These are phyloP conservation scores for Hysterangium stoloniferum DNA, from an alignment of 768 basidiomycete species.

Conservation along the genomic window DNA sequence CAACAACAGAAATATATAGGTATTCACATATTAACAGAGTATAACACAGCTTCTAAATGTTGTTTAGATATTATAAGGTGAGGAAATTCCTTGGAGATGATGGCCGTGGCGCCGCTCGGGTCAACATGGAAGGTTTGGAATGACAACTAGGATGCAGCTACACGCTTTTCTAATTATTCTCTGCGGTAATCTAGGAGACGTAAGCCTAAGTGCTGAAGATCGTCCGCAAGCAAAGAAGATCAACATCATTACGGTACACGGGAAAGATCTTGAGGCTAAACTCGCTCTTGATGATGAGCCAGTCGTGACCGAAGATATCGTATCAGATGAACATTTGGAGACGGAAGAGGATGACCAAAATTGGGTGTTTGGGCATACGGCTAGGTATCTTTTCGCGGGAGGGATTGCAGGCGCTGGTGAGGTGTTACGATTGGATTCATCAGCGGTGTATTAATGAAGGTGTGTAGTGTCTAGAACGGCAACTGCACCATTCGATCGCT, in stretches of 20 bases:
- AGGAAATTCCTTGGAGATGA: constrained; percentile 63
- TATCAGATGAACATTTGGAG: constrained; percentile 23
- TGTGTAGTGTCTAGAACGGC: constrained; percentile 83
- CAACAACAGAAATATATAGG: constrained; percentile 77
- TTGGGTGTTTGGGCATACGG: constrained; percentile 60
- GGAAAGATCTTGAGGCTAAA: constrained; percentile 2
- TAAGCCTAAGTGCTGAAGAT: constrained; percentile 71
- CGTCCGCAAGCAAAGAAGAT: constrained; percentile 31
- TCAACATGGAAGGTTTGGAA: constrained; percentile 80
- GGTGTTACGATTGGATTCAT: constrained; percentile 18
- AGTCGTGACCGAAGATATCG: constrained; percentile 36
- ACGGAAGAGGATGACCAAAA: constrained; percentile 54
- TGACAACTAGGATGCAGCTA: constrained; percentile 4
- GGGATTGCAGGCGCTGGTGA: constrained; percentile 91
- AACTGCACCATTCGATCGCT: constrained; percentile 94
- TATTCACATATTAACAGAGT: background rate
- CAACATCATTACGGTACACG: constrained; percentile 16
- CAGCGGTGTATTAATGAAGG: constrained; percentile 2
- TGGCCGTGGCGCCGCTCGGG: constrained; percentile 67
- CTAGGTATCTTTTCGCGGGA: constrained; percentile 88
- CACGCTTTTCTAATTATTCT: constrained; percentile 5
- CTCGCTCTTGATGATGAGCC: constrained; percentile 27
- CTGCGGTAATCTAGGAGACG: constrained; percentile 52
- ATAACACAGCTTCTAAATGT: too few species aligned
- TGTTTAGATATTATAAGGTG: constrained; percentile 53